phyloP scores from a whole-genome alignment of 2,329 filamentous ascomycete genomes.

The Didymella sp. region DNA sequence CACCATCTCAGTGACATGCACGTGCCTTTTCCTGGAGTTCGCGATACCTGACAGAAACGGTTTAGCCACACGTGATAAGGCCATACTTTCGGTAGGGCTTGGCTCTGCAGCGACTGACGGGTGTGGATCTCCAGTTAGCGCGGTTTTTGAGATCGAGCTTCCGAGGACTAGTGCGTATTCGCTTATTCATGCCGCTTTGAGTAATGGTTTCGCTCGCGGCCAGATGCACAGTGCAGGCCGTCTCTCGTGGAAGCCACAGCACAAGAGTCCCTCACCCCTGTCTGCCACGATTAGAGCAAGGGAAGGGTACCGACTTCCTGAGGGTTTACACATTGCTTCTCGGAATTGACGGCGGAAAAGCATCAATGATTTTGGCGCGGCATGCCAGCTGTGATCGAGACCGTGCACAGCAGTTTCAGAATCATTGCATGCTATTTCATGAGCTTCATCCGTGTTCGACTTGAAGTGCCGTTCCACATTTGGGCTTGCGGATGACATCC shows the following conservation, averaged over 20 bases:
- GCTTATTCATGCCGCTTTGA: slow-evolving; percentile 24
- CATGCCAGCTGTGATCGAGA: slow-evolving; percentile 4
- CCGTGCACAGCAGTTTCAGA: slow-evolving; percentile 5
- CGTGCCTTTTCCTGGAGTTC: slow-evolving; percentile 27
- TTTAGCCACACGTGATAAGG: slow-evolving; percentile 24
- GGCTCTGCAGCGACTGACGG: slow-evolving; percentile 22
- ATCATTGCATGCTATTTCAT: slow-evolving; percentile 5
- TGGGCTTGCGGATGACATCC: slow-evolving; percentile 5
- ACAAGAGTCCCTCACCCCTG: slow-evolving; percentile 5
- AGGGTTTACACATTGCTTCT: slow-evolving; percentile 4
- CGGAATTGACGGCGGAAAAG: neutral
- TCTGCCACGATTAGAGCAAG: slow-evolving; percentile 5
- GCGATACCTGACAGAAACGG: slow-evolving; percentile 30
- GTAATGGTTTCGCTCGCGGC: slow-evolving; percentile 21
- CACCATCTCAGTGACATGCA: slow-evolving; percentile 17
- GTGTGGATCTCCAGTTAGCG: slow-evolving; percentile 24
- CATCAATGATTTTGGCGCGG: neutral
- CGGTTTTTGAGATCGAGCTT: slow-evolving; percentile 19
- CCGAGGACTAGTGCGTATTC: slow-evolving; percentile 18
- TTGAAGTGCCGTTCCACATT: neutral
- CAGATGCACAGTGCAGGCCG: slow-evolving; percentile 23
- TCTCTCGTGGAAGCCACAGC: slow-evolving; percentile 33
- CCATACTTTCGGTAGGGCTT: slow-evolving; percentile 16
- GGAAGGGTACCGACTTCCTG: slow-evolving; percentile 5
- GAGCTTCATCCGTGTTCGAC: neutral